phyloP scores from a whole-genome alignment of 2,329 filamentous ascomycete species.

The Macroventuria anomochaeta region DNA sequence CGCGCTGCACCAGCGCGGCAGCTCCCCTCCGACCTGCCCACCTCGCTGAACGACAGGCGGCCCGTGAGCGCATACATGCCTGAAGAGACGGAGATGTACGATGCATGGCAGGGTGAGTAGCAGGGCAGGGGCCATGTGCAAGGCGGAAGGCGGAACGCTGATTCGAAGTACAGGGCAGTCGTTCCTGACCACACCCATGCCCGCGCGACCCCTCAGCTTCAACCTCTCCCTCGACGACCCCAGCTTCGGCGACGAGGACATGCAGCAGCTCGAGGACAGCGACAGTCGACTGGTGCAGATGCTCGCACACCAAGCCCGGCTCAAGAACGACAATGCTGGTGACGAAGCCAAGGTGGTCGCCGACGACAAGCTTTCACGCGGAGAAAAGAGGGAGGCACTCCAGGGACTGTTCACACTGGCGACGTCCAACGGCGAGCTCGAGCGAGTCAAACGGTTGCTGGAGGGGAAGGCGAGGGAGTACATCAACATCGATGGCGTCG shows the following conservation, averaged over 20 bases:
- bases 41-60: slow-evolving; percentile 86
- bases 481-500: slow-evolving; percentile 84
- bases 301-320: slow-evolving; percentile 90
- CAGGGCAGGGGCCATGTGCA: not conserved
- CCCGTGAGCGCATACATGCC: slow-evolving; percentile 67
- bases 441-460: slow-evolving; percentile 78
- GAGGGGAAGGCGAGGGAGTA: slow-evolving; percentile 74
- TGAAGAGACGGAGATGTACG: slow-evolving; percentile 93
- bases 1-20: slow-evolving; percentile 50
- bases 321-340: slow-evolving; percentile 71
- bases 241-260: slow-evolving; percentile 71
- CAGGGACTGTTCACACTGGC: slow-evolving; percentile 94
- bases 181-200: slow-evolving; percentile 84
- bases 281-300: slow-evolving; percentile 92
- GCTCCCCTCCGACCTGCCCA: slow-evolving; percentile 86
- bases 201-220: slow-evolving; percentile 84
- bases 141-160: not conserved
- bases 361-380: slow-evolving; percentile 74
- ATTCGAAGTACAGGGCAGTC: slow-evolving; percentile 73
- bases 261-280: slow-evolving; percentile 70
- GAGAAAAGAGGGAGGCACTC: slow-evolving; percentile 79
- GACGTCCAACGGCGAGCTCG: slow-evolving; percentile 91
- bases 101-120: slow-evolving; percentile 91
- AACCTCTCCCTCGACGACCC: slow-evolving; percentile 83
- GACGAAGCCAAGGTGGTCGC: slow-evolving; percentile 79